phyloP scores from a whole-genome alignment of 1,139 yeast genomes.

The Meyerozyma smithsonii region DNA sequence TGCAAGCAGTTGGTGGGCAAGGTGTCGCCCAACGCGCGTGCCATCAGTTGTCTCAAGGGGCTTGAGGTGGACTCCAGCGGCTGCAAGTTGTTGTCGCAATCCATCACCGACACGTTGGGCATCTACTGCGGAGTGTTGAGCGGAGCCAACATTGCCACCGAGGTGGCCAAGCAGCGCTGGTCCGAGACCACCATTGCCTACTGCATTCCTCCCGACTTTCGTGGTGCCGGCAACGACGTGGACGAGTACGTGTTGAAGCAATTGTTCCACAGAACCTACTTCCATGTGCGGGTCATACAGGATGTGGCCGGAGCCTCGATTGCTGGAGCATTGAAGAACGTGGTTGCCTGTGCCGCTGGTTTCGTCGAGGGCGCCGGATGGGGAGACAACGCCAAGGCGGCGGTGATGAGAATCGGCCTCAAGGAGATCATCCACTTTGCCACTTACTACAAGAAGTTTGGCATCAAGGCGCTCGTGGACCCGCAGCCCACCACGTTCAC shows the following conservation, averaged over 20 bases:
- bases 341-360: constrained; percentile 90
- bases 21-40: constrained; percentile 64
- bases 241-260: constrained; percentile 65
- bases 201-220: constrained; percentile 62
- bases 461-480: constrained; percentile 59
- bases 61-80: constrained; percentile 78
- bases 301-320: constrained; percentile 93
- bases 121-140: constrained; percentile 90
- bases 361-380: constrained; percentile 94
- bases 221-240: constrained; percentile 70
- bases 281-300: constrained; percentile 84
- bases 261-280: constrained; percentile 90
- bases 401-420: constrained; percentile 90
- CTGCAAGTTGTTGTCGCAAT: constrained; percentile 71
- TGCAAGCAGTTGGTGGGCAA: constrained; percentile 73
- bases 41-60: constrained; percentile 91
- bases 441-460: constrained; percentile 55
- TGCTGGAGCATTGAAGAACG: constrained; percentile 93
- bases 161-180: constrained; percentile 90
- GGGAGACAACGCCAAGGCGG: constrained; percentile 98
- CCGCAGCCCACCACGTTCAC: constrained; percentile 76
- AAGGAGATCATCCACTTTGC: constrained; percentile 69
- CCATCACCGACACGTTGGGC: constrained; percentile 70
- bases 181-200: constrained; percentile 95
- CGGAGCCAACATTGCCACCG: constrained; percentile 94